phyloP scores from a whole-genome alignment of 2,329 filamentous ascomycete genomes.

The Fusarium veterinarium region DNA sequence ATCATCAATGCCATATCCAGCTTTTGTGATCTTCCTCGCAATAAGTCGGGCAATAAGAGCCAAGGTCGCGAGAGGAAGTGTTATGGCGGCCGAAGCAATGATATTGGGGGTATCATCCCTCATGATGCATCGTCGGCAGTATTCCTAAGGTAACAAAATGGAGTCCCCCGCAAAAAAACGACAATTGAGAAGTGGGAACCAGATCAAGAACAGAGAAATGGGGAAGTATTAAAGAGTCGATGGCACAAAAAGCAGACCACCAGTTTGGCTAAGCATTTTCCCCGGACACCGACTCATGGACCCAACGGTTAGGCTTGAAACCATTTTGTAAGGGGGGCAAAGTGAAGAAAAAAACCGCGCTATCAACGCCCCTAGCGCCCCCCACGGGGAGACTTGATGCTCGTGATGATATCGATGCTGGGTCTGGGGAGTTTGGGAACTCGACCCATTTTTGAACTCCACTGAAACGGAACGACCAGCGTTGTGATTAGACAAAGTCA shows the following conservation, averaged over 20 bases:
- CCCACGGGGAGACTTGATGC: slow-evolving; percentile 24
- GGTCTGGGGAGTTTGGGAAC: slow-evolving; percentile 8
- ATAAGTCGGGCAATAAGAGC: slow-evolving; percentile 32
- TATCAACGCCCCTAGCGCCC: slow-evolving; percentile 14
- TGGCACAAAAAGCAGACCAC: slow-evolving; percentile 2
- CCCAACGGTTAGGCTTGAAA: slow-evolving; percentile 15
- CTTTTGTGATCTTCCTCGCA: slow-evolving; percentile 38
- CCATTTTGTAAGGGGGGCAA: not conserved
- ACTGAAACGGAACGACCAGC: not conserved
- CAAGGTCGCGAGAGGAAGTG: slow-evolving; percentile 36
- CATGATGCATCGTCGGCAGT: slow-evolving; percentile 36
- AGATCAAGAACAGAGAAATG: slow-evolving; percentile 10
- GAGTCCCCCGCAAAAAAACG: slow-evolving; percentile 1
- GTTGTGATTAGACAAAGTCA: slow-evolving; percentile 1
- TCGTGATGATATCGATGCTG: slow-evolving; percentile 14
- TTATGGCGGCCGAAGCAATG: slow-evolving; percentile 38
- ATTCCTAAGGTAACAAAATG: not conserved
- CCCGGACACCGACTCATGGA: slow-evolving; percentile 1
- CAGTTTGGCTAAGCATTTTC: slow-evolving; percentile 9
- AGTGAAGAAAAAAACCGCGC: not conserved
- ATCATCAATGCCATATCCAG: slow-evolving; percentile 40
- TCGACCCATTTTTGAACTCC: slow-evolving; percentile 4
- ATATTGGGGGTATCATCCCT: slow-evolving; percentile 39
- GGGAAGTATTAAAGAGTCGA: slow-evolving; percentile 22
- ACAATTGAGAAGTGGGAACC: slow-evolving; percentile 1